phyloP scores from a whole-genome alignment of 225 moss, liverwort and hornwort species.

The Climacium dendroides region DNA sequence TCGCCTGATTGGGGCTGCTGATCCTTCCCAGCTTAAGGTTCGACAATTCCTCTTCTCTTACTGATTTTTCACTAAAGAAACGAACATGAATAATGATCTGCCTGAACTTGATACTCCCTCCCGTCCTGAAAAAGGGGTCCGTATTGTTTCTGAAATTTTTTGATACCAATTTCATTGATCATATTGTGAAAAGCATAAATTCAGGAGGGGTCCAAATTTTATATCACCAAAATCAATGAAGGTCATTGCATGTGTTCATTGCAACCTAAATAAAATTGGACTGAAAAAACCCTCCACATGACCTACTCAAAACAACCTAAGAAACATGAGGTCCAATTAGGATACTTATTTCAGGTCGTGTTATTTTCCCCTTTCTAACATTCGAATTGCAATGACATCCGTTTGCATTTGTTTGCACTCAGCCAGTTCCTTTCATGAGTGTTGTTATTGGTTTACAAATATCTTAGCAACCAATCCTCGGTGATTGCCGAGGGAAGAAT shows the following conservation, averaged over 20 bases:
- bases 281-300: neutral
- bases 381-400: neutral
- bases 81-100: neutral
- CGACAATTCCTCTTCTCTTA: neutral
- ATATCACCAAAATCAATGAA: neutral
- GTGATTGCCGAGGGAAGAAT: neutral
- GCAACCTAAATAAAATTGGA: neutral
- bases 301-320: neutral
- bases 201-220: neutral
- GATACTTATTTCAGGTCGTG: neutral
- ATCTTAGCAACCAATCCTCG: neutral
- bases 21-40: slow-evolving; percentile 77
- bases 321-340: neutral
- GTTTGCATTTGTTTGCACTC: neutral
- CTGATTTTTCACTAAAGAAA: neutral
- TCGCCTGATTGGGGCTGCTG: slow-evolving; percentile 72
- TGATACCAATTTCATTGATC: neutral
- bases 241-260: neutral
- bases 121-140: neutral
- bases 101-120: neutral
- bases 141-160: neutral
- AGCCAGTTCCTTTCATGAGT: neutral
- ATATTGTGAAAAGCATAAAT: neutral
- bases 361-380: neutral
- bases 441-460: neutral